phyloP scores from a whole-genome alignment of 208 protist species.

The Trypanosoma lewisi region DNA sequence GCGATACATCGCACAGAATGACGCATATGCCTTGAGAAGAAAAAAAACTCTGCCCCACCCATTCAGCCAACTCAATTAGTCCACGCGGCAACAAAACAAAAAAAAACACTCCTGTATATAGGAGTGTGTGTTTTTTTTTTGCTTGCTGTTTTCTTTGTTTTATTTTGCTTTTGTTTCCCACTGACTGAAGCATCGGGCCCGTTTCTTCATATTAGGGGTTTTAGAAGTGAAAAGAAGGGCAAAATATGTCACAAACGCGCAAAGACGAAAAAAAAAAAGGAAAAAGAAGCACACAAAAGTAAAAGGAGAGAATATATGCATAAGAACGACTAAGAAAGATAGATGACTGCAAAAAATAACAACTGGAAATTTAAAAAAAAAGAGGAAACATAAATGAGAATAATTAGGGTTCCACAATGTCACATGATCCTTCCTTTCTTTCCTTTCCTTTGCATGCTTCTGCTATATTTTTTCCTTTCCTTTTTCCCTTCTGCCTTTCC shows the following conservation, averaged over 20 bases:
- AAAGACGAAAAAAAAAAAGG: not conserved
- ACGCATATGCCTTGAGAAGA: not conserved
- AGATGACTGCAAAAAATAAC: not conserved
- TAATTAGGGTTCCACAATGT: not conserved
- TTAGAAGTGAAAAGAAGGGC: too few relatives aligned
- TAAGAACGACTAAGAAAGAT: not conserved
- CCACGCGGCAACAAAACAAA: too few relatives aligned
- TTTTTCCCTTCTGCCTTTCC: constrained; percentile 1
- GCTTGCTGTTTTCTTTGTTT: too few relatives aligned
- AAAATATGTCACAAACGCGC: too few relatives aligned
- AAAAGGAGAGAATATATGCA: not conserved
- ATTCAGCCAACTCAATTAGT: too few relatives aligned
- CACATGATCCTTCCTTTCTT: not conserved
- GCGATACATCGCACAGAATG: not conserved
- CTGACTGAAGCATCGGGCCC: too few relatives aligned
- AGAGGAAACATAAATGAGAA: not conserved
- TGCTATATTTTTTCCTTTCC: constrained; percentile 4
- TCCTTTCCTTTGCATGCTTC: not conserved
- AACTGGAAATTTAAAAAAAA: constrained; percentile 4
- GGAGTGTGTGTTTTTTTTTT: too few relatives aligned
- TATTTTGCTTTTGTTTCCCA: too few relatives aligned
- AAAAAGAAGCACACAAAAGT: constrained; percentile 5
- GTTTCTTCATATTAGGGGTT: too few relatives aligned
- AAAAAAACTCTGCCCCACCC: too few relatives aligned
- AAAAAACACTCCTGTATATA: too few relatives aligned